phyloP scores from a whole-genome alignment of 495 filamentous ascomycete genomes.

The Neurospora sp. region DNA sequence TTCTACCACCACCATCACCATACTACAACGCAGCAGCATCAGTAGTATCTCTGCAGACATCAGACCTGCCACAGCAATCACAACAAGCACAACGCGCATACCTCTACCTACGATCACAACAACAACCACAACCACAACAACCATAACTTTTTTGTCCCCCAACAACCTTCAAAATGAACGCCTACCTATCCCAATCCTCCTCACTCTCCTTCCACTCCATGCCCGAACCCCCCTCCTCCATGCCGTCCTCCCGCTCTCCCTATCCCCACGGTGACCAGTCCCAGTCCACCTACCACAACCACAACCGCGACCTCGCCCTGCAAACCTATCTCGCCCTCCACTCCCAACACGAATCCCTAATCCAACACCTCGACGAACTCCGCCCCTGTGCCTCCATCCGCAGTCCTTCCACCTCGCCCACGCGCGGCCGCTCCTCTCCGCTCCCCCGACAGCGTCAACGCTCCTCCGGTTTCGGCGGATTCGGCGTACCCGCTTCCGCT shows the following conservation, averaged over 20 bases:
- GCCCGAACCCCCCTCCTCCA: constrained; percentile 10
- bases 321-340: constrained; percentile 48
- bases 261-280: not conserved
- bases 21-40: not conserved
- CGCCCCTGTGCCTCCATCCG: constrained; percentile 17
- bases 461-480: constrained; percentile 1
- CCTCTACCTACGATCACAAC: not conserved
- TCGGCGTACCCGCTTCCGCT: constrained; percentile 9
- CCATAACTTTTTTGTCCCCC: not conserved
- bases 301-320: constrained; percentile 37
- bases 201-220: not conserved
- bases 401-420: constrained; percentile 28
- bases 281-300: constrained; percentile 10
- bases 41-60: constrained; percentile 3
- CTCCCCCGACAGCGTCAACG: not conserved
- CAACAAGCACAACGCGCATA: not conserved
- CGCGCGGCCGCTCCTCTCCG: constrained; percentile 11
- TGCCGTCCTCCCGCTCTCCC: not conserved
- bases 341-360: constrained; percentile 44
- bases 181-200: not conserved
- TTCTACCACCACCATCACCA: not conserved
- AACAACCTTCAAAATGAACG: not conserved
- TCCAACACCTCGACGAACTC: constrained; percentile 39
- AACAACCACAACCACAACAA: not conserved
- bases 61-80: not conserved